Evolutionary conservation across 345 rosid genomes (phyloP).

Genomic region (Ceriops tagal): DNA sequence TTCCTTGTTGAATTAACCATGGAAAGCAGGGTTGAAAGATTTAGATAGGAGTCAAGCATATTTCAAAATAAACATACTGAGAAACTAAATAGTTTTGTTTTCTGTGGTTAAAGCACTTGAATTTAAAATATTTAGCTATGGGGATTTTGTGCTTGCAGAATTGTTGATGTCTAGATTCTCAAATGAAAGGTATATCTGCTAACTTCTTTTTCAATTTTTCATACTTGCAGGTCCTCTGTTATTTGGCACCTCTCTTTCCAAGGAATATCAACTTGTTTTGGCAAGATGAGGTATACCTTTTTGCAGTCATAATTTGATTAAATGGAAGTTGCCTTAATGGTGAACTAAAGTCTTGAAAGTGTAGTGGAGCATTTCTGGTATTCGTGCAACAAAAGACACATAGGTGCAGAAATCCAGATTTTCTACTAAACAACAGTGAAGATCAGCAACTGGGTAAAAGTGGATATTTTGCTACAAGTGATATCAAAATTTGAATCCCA

Average conservation of each 20-base stretch:
- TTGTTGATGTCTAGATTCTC: neutral
- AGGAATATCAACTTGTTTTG: constrained; percentile 81
- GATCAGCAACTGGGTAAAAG: neutral
- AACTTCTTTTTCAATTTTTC: constrained; percentile 6
- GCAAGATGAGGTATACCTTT: constrained; percentile 90
- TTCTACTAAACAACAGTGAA: neutral
- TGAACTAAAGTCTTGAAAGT: neutral
- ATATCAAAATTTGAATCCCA: no score
- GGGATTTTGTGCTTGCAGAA: no score
- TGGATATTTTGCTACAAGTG: neutral
- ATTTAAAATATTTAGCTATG: no score
- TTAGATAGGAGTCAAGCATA: no score
- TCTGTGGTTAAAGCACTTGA: neutral
- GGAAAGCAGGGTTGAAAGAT: no score
- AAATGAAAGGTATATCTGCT: neutral
- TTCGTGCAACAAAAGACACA: neutral
- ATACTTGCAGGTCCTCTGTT: constrained; percentile 70
- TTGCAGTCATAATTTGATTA: constrained; percentile 19
- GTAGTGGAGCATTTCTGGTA: neutral
- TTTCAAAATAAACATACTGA: neutral
- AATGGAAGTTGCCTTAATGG: constrained; percentile 11
- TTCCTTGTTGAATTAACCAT: no score
- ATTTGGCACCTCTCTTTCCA: constrained; percentile 89
- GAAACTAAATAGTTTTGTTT: neutral
- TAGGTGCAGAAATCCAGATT: no score